Base-by-base conservation (phyloP, 1,284 basidiomycete genomes). In the Flammula alnicola region DNA sequence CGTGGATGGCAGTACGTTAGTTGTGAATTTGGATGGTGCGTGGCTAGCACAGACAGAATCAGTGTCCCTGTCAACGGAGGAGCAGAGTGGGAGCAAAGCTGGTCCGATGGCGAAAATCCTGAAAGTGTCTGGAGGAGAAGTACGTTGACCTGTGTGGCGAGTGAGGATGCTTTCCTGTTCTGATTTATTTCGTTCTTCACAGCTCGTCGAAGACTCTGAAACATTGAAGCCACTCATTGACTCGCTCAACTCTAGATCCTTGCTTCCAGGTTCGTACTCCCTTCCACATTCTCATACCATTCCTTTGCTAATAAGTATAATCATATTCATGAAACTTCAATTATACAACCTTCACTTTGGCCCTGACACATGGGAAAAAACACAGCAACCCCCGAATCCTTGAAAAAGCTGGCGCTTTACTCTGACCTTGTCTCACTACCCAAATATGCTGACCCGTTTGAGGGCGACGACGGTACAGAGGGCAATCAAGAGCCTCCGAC, bases 341-440 rank as follows among this genome's bases (percentile, higher is more conserved):
- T 19, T 23, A 6, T n/a, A 11, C 20, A 14, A 29, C 59, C 27
- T 16, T 17, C 30, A 26, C 26, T 8, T 26, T 11, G 12, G 16
- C 22, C 22, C 25, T n/a, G 25, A 41, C 22, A 2, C 16, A 8
- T n/a, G n/a, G n/a, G n/a, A n/a, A 14, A 12, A 22, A 26, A 23
- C 25, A 5, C 29, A 84, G 84, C 81, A 8, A 71, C 77, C 0
- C 43, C 62, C 4, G 72, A 71, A 6, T 79, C 82, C 8, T 63
- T 85, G 5, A 72, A 77, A 52, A 60, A 67, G 2, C 70, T 90
- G 2, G 81, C 86, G 44, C 67, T 89, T 2, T 91, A 91, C 59
- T 69, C 73, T 3, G 72, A 78, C 33, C 72, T 91, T 14, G 66
- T 70, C 0, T 71, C 78, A 11, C 69, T 91, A 57, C 88, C 88